A percentile compares a stretch with the other conserved stretches of the same genome.
Conservation (phyloP, 129 eudicot genomes). For the Artemisia annua region DNA sequence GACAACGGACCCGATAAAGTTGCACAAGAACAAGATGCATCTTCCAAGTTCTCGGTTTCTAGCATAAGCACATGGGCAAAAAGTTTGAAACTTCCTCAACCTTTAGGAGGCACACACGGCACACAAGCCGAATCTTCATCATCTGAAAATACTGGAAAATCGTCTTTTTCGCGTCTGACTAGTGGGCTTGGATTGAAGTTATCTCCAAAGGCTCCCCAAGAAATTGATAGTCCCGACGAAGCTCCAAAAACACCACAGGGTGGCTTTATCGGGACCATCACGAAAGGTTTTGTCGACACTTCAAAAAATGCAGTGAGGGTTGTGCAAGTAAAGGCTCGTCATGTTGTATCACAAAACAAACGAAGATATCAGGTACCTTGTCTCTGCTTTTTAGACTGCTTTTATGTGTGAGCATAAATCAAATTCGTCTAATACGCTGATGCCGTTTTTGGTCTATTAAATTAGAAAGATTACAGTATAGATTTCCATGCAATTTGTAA, state of each 20-base stretch:
- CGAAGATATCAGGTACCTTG: constrained; percentile 97
- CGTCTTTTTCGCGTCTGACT: constrained; percentile 67
- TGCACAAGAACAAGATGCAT: constrained; percentile 33
- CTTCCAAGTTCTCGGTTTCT: constrained; percentile 63
- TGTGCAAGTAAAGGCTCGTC: constrained; percentile 94
- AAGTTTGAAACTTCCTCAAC: constrained; percentile 72
- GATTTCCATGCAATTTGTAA: constrained; percentile 2
- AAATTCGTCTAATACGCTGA: too few species aligned
- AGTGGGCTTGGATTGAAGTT: constrained; percentile 63
- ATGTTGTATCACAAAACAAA: constrained; percentile 95
- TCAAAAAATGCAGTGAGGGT: constrained; percentile 95
- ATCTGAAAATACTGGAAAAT: constrained; percentile 50
- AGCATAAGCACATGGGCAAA: constrained; percentile 87
- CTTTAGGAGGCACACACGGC: constrained; percentile 53
- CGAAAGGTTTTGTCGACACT: constrained; percentile 91
- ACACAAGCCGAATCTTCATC: constrained; percentile 56
- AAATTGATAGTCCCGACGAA: constrained; percentile 56
- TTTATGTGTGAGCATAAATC: too few species aligned
- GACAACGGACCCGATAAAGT: constrained; percentile 35
- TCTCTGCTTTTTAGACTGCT: too few species aligned
- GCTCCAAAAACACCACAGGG: constrained; percentile 56
- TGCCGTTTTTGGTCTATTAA: neutral
- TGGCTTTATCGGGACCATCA: constrained; percentile 75
- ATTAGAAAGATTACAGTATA: neutral
- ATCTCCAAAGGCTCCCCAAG: constrained; percentile 70